Percentiles rank a stretch among this genome's conserved stretches.
These are phyloP conservation scores for Globisporangium camurandrum DNA, from an alignment of 352 stramenopile species.

Conservation along the genomic window DNA sequence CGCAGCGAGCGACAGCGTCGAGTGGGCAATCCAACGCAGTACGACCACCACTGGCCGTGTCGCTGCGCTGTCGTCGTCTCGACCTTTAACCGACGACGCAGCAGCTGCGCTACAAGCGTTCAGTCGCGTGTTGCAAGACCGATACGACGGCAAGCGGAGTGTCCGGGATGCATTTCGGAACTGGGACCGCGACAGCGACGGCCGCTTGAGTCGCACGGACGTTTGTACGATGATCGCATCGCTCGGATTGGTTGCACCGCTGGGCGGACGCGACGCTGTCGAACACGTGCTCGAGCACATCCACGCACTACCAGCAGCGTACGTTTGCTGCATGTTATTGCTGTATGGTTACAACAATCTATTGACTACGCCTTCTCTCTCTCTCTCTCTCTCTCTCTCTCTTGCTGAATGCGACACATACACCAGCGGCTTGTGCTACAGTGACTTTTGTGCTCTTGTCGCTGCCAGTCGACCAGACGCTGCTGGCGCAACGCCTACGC, in stretches of 20 bases:
- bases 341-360: no score
- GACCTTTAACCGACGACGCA: no score
- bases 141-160: constrained; percentile 51
- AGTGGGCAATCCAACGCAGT: constrained; percentile 41
- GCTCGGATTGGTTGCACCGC: constrained; percentile 27
- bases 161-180: constrained; percentile 45
- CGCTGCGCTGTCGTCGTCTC: no score
- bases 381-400: neutral
- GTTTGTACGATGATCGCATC: constrained; percentile 35
- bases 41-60: no score
- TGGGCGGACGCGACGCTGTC: constrained; percentile 27
- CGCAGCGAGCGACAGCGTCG: constrained; percentile 9
- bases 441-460: constrained; percentile 40
- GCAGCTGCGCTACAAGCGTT: constrained; percentile 34
- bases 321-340: no score
- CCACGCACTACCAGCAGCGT: constrained; percentile 17
- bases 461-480: constrained; percentile 7
- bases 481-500: neutral
- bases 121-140: constrained; percentile 33
- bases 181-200: constrained; percentile 55
- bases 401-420: neutral
- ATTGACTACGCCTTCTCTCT: neutral
- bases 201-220: constrained; percentile 24
- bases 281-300: constrained; percentile 33
- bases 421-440: constrained; percentile 38